Base-by-base conservation (phyloP, 2,329 filamentous ascomycete genomes). In the Ascosphaera apis region DNA sequence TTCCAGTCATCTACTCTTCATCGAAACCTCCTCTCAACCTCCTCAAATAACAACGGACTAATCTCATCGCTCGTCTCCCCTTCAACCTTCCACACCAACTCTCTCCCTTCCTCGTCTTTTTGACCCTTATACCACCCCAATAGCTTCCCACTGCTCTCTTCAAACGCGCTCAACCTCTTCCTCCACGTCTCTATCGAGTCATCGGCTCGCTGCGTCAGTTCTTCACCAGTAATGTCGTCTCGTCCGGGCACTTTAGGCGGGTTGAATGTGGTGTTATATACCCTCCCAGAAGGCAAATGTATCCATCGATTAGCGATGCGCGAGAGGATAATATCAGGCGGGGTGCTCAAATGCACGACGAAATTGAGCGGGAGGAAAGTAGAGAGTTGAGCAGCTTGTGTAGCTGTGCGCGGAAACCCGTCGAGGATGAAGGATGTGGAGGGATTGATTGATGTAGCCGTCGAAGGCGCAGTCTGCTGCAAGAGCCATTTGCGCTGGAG, bases 261-360 rank as follows among this genome's bases (percentile, higher is more conserved):
- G 50, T 95, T 83, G 62, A 92, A 98, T 0, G 74, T 74, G 2
- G 83, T 91, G 54, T 98, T 98, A 63, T 98, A 98, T 12, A 93
- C 77, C 18, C 88, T 69, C 1, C 88, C 88, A 0, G 82, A 91
- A 0, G 82, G 73, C 48, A 79, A 78, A 56, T 98, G 88, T 30
- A 93, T 76, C 84, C 84, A 93, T 39, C 88, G 76, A 36, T 82
- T 83, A 31, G 79, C 72, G 46, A 98, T 93, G 37, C 88, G 77
- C 46, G 83, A 72, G 44, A 95, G 67, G 41, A 98, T 83, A 41
- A 93, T 80, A 6, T 76, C 69, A 23, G 79, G 70, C 0, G 88
- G 88, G 0, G 86, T 95, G 50, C 76, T 68, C 45, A 95, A 65
- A 37, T 79, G 82, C 40, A 93, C 76, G 34, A 83, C 88, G 41